Evolutionary conservation across 352 stramenopile genomes (phyloP).

Genomic region (Thalassiosira livingstoniorum): DNA sequence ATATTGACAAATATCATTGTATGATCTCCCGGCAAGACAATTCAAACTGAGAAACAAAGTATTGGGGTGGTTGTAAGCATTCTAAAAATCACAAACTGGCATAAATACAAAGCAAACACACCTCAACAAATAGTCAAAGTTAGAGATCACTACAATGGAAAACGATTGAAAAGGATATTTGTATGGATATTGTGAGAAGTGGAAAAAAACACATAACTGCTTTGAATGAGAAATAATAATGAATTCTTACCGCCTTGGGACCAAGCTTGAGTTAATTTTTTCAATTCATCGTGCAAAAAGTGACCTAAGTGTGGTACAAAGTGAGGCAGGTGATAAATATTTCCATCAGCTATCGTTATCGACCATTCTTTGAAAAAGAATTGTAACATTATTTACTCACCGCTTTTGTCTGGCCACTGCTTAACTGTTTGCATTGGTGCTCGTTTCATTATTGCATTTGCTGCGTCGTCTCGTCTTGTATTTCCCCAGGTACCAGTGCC

Average conservation of each 20-base stretch:
- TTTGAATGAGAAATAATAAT: too few species aligned
- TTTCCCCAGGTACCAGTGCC: constrained; percentile 83
- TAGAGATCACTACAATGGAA: constrained; percentile 83
- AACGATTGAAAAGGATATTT: constrained; percentile 82
- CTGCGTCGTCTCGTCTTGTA: constrained; percentile 81
- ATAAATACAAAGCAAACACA: too few species aligned
- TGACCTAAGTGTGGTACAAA: too few species aligned
- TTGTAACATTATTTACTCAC: too few species aligned
- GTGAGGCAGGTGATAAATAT: too few species aligned
- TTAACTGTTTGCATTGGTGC: constrained; percentile 84
- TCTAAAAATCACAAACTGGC: too few species aligned
- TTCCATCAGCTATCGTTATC: too few species aligned
- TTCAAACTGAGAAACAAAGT: constrained; percentile 98
- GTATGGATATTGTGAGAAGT: constrained; percentile 82
- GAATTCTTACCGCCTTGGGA: constrained; percentile 79
- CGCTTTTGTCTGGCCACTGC: constrained; percentile 83
- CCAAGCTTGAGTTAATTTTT: constrained; percentile 83
- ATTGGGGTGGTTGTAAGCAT: too few species aligned
- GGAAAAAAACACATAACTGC: too few species aligned
- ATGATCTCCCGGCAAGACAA: constrained; percentile 93
- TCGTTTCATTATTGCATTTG: constrained; percentile 85
- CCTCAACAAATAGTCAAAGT: constrained; percentile 97
- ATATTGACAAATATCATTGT: constrained; percentile 98
- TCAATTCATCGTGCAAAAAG: constrained; percentile 84
- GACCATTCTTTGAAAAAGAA: too few species aligned